A percentile compares a stretch with the other conserved stretches of the same genome.
Conservation (phyloP, 2,329 filamentous ascomycete species). For the Xylariaceae sp. region DNA sequence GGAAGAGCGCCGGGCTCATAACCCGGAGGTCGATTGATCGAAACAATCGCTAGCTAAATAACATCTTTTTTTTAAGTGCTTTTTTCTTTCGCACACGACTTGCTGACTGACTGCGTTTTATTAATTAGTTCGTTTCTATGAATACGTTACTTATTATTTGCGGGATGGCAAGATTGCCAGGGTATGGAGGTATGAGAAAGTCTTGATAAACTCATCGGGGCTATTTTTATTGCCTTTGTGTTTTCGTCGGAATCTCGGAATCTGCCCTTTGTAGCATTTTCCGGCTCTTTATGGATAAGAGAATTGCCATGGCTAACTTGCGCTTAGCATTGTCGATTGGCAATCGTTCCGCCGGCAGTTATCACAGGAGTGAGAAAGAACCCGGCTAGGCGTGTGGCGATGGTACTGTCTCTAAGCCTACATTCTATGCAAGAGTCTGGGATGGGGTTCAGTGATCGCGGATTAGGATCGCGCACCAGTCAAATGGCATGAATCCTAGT, state of each 20-base stretch:
- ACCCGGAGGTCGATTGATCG: constrained; percentile 46
- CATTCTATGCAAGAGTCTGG: too few species aligned
- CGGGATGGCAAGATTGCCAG: constrained; percentile 42
- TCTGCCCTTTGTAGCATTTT: too few species aligned
- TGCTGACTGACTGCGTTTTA: background rate
- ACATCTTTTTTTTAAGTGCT: background rate
- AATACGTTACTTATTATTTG: constrained; percentile 47
- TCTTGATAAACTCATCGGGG: background rate
- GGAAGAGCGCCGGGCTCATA: constrained; percentile 46
- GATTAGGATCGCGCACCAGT: background rate
- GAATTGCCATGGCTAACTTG: background rate
- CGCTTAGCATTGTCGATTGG: constrained; percentile 19
- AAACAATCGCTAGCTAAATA: constrained; percentile 45
- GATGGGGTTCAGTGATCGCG: too few species aligned
- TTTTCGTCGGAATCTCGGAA: too few species aligned
- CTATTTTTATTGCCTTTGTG: too few species aligned
- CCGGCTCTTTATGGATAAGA: background rate
- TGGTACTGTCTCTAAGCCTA: too few species aligned
- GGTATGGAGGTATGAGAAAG: constrained; percentile 39
- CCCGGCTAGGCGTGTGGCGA: too few species aligned
- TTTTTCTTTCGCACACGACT: background rate
- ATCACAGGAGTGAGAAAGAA: too few species aligned
- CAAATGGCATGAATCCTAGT: background rate
- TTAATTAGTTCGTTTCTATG: constrained; percentile 38
- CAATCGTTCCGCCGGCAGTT: constrained; percentile 11